Percentiles rank a stretch among this genome's conserved stretches.
phyloP scores from a whole-genome alignment of 495 filamentous ascomycete species.

The Eremomyces bilateralis region DNA sequence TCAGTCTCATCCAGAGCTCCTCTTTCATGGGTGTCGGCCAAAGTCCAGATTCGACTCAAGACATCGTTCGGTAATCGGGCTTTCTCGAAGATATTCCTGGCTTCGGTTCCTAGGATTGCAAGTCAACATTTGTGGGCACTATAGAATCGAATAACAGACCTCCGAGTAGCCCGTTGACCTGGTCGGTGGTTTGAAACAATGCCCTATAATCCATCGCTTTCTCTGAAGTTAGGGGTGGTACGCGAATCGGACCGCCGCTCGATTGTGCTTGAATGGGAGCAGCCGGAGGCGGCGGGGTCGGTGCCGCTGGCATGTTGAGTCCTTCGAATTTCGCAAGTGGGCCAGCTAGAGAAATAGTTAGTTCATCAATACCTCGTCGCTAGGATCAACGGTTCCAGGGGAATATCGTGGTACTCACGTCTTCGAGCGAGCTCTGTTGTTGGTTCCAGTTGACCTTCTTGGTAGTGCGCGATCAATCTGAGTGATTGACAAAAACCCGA shows the following conservation, averaged over 20 bases:
- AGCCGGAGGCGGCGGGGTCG: conserved; percentile 13
- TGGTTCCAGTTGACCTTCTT: conserved; percentile 53
- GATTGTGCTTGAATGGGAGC: conserved; percentile 36
- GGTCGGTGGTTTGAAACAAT: conserved; percentile 71
- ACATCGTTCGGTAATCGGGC: conserved; percentile 76
- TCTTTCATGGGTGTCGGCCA: conserved; percentile 80
- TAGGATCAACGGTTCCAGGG: background rate
- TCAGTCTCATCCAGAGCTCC: conserved; percentile 76
- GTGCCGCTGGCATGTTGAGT: conserved; percentile 26
- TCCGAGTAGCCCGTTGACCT: conserved; percentile 53
- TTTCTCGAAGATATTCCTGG: conserved; percentile 87
- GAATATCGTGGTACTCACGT: conserved; percentile 23
- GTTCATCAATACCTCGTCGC: too few species aligned
- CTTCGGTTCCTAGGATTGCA: conserved; percentile 40
- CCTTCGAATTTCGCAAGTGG: conserved; percentile 89
- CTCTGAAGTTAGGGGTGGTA: conserved; percentile 73
- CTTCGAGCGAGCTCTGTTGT: conserved; percentile 53
- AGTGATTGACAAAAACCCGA: conserved; percentile 80
- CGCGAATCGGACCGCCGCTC: conserved; percentile 55
- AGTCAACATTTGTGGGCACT: background rate
- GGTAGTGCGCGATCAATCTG: conserved; percentile 85
- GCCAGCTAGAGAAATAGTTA: conserved; percentile 35
- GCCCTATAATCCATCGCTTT: conserved; percentile 71
- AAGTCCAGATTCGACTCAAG: conserved; percentile 81
- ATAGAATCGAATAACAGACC: too few species aligned